Evolutionary conservation across 2,329 filamentous ascomycete species (phyloP).

Genomic region (Sporothrix luriei): DNA sequence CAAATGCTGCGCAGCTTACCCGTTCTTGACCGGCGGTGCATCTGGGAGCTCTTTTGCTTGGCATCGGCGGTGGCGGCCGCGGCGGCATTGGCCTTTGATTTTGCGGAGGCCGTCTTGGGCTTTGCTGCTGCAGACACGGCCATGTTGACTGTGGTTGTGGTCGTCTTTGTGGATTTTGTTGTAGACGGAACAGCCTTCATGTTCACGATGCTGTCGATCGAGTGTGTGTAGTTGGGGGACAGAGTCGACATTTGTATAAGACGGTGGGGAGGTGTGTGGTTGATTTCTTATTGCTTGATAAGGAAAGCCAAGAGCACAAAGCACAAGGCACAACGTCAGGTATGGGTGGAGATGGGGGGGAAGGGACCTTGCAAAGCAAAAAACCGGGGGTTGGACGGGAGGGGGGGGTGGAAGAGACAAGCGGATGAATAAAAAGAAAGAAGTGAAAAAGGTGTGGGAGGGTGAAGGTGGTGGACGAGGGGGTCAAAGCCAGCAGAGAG

Average conservation of each 20-base stretch:
- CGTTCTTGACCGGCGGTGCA: constrained; percentile 92
- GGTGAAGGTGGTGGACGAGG: constrained; percentile 35
- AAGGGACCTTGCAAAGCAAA: constrained; percentile 37
- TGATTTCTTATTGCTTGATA: constrained; percentile 30
- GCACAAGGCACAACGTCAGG: not conserved
- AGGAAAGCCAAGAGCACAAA: constrained; percentile 24
- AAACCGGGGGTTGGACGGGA: constrained; percentile 35
- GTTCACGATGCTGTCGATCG: constrained; percentile 50
- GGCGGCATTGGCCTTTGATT: constrained; percentile 50
- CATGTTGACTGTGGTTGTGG: constrained; percentile 59
- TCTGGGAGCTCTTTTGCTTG: constrained; percentile 72
- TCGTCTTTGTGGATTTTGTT: constrained; percentile 30
- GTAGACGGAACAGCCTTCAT: constrained; percentile 27
- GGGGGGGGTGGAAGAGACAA: constrained; percentile 32
- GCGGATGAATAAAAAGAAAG: constrained; percentile 8
- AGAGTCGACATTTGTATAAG: constrained; percentile 65
- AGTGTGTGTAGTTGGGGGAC: constrained; percentile 58
- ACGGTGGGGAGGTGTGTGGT: constrained; percentile 29
- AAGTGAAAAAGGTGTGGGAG: constrained; percentile 10
- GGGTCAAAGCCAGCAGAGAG: constrained; percentile 35
- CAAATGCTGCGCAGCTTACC: constrained; percentile 62
- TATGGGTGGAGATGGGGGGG: constrained; percentile 16
- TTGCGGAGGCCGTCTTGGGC: constrained; percentile 55
- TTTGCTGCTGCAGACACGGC: constrained; percentile 62
- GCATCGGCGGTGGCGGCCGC: constrained; percentile 16